Evolutionary conservation across 495 filamentous ascomycete genomes (phyloP), one percentile per base, ranked within the genome.

Genomic region (Neurospora hispaniola): DNA sequence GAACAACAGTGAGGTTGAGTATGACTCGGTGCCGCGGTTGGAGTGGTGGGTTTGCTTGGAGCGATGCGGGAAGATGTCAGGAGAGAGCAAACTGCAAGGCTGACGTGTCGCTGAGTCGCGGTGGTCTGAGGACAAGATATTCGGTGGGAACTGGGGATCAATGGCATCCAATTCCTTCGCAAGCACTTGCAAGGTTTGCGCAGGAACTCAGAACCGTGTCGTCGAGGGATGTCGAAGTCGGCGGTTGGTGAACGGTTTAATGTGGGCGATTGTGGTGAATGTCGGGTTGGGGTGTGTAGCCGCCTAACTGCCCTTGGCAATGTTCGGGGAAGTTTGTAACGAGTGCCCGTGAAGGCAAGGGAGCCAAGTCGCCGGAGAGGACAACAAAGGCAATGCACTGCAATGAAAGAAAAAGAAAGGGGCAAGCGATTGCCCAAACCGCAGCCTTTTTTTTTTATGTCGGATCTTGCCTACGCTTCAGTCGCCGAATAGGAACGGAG

Each of bases 291-390:
- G 68, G 16, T 66, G 70, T 69, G 72, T 69, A 72, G 70, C 62
- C 66, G 74, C 69, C 74, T 77, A 75, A 75, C 75, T 77, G 11
- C n/a, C 59, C 75, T 75, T 62, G 75, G 74, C 71, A 75, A 54
- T 68, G 48, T 43, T 46, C n/a, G 69, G 69, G 23, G 59, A 71
- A 72, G 70, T 43, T 72, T 71, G 48, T 41, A 71, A 39, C 42
- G 44, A 18, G 38, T 39, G 40, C 39, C 31, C 20, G 39, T n/a
- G 42, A 42, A 69, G 48, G 42, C 43, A 66, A 48, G 73, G 31
- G 27, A 66, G 54, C 54, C 54, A 27, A 66, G 54, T 66, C 54
- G 27, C 54, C 54, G 14, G 18, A 38, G 27, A 66, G 54, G 54
- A 66, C 12, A 66, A 66, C 54, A 66, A 66, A 66, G 54, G 27